Evolutionary conservation across 1,284 basidiomycete genomes (phyloP), one percentile per base, ranked within the genome.

Genomic region (Microbotryum intermedium): DNA sequence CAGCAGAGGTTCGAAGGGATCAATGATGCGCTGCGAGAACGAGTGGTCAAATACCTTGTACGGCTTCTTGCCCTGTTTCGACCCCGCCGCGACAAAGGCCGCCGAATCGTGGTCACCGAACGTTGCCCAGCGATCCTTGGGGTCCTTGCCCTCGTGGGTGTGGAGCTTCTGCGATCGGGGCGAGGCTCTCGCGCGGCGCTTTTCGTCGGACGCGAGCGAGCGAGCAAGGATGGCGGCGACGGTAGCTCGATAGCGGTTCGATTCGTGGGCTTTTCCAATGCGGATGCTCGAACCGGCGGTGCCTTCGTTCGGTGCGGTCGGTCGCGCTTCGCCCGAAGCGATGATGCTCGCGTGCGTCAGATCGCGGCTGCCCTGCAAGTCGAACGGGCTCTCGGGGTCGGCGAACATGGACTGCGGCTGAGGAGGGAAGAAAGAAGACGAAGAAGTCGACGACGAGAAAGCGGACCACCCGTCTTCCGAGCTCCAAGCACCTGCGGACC

Each of bases 1-100:
- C 43, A 68, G 57, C 9, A 69, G 44, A 11, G 62, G 51, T 42
- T 68, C 68, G 53, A 69, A 61, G 1, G 64, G 64, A 29, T 69
- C 68, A 45, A 68, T 59, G 29, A 60, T 59, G 42, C 68, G 57
- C 51, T 62, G 60, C 20, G 58, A 58, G 55, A 69, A 69, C 4
- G 58, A 42, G 10, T 57, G 28, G 50, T 69, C 68, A 49, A 55
- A 69, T 8, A 68, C 60, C 50, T 59, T 61, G 51, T 65, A 69
- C n/a, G 65, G 65, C 53, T 69, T 69, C 9, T 58, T 48, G 30
- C 51, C 48, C 21, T 54, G 55, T 21, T 29, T 55, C 1, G 28
- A 51, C 9, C 61, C 61, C 1, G 58, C 61, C 1, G 57, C 56
- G 43, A 64, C 46, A 49, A 64, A 64, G 42, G 43, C 50, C 2